Evolutionary conservation across 176 grass and related monocot species (phyloP), one percentile per base, ranked within the genome.

Genomic region (Cenchrus americanus): DNA sequence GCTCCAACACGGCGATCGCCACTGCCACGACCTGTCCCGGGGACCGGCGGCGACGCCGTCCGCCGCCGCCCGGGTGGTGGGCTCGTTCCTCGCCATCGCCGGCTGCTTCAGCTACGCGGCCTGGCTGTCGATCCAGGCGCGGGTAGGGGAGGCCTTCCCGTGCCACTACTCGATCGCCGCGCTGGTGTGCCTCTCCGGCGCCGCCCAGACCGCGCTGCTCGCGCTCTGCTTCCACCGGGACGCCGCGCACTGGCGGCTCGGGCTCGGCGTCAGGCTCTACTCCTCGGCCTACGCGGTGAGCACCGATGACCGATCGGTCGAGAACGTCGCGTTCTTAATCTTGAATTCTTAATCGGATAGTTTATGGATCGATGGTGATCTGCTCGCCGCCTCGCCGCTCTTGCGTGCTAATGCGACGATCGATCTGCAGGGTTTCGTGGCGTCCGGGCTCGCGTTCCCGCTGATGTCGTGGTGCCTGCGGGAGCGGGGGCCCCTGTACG

Each of bases 81-180:
- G 88, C 18, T 85, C 88, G 12, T 80, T 88, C 59, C 80, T 94
- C 13, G 86, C 83, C 78, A 70, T 94, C 62, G 8, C 26, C 52
- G 86, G 88, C 64, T 88, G 88, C 66, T 77, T 94, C 72, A 88
- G 71, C 84, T 94, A 74, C 70, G 77, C 88, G 4, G 26, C 88
- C 24, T 91, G 88, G 88, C 82, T 94, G 32, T 79, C 90, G 17
- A 88, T 91, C 71, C 86, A 87, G 87, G 89, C 83, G 1, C 86
- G 66, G 14, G 81, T 94, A 23, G 86, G 82, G 1, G 79, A 86
- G 60, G 71, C 23, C 5, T 94, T 84, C 75, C 83, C 88, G 41
- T 90, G 85, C 66, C 92, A 90, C 61, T 91, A 94, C 77, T 88
- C 92, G 22, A 88, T 80, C 75, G 86, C 92, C 0, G 92, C 92